A percentile compares a stretch with the other conserved stretches of the same genome.
Conservation (phyloP, 1,284 basidiomycete genomes). For the Ceratobasidium sp. region DNA sequence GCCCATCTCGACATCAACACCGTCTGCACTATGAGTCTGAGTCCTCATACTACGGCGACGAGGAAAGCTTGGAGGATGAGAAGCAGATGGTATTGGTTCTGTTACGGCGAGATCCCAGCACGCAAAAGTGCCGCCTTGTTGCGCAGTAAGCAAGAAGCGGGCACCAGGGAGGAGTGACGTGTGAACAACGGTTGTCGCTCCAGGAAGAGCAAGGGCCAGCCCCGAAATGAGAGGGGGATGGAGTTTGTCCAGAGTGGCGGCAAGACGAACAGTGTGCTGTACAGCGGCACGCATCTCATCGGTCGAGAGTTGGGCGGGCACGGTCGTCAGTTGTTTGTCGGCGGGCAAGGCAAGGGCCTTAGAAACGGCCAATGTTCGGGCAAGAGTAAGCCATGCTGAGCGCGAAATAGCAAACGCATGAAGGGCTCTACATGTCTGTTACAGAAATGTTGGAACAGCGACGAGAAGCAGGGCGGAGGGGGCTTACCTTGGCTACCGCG, state of each 20-base stretch:
- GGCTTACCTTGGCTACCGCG: constrained; percentile 12
- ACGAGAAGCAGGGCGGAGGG: neutral
- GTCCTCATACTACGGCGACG: constrained; percentile 29
- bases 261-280: constrained; percentile 1
- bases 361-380: constrained; percentile 28
- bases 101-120: constrained; percentile 30
- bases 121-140: constrained; percentile 37
- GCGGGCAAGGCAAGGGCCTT: constrained; percentile 9
- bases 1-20: constrained; percentile 32
- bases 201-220: constrained; percentile 9
- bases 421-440: constrained; percentile 20
- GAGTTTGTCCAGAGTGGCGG: neutral
- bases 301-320: constrained; percentile 24
- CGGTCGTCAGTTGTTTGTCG: constrained; percentile 22
- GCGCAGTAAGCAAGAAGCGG: constrained; percentile 32
- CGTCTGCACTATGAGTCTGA: constrained; percentile 29
- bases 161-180: constrained; percentile 30
- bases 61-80: constrained; percentile 18
- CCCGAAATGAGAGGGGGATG: neutral
- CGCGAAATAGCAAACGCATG: constrained; percentile 20
- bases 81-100: neutral
- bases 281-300: constrained; percentile 27
- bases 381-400: constrained; percentile 35
- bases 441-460: neutral
- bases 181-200: constrained; percentile 19